Conservation (phyloP, 2,329 filamentous ascomycete genomes). For the Exserohilum rostratum region DNA sequence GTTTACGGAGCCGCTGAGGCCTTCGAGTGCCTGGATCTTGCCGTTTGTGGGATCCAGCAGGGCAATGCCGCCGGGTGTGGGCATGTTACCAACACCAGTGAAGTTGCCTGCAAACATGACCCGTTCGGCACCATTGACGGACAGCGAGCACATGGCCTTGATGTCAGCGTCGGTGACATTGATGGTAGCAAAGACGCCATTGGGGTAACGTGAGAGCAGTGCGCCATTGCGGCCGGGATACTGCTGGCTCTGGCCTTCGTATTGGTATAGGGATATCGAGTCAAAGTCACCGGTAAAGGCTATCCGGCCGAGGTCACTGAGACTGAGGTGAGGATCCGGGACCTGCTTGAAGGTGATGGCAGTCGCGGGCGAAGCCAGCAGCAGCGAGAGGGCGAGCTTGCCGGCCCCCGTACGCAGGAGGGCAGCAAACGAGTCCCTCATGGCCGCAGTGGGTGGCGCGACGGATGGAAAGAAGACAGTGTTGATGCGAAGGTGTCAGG, state of each 20-base stretch:
- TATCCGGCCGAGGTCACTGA: conserved; percentile 78
- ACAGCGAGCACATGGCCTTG: conserved; percentile 83
- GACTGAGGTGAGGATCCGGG: conserved; percentile 75
- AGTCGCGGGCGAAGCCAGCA: conserved; percentile 35
- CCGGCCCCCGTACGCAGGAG: conserved; percentile 46
- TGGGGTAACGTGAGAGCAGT: conserved; percentile 80
- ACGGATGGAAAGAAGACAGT: conserved; percentile 30
- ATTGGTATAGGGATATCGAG: conserved; percentile 89
- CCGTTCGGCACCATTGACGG: conserved; percentile 70
- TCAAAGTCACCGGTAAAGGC: conserved; percentile 89
- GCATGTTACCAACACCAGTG: conserved; percentile 79
- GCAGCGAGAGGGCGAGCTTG: conserved; percentile 45
- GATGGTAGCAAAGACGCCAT: conserved; percentile 78
- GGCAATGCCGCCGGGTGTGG: conserved; percentile 78
- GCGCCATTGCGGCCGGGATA: conserved; percentile 75
- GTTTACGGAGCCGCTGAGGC: conserved; percentile 81
- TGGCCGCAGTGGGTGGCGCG: conserved; percentile 35
- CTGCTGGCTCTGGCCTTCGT: conserved; percentile 75
- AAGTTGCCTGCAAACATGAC: conserved; percentile 94
- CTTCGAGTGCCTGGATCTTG: conserved; percentile 74
- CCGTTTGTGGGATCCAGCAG: conserved; percentile 77
- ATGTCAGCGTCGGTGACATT: conserved; percentile 83
- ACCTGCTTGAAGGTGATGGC: conserved; percentile 63
- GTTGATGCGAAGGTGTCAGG: conserved; percentile 11
- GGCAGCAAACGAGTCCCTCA: conserved; percentile 48